Conservation (phyloP, 768 basidiomycete species). For the Daedalea quercina region DNA sequence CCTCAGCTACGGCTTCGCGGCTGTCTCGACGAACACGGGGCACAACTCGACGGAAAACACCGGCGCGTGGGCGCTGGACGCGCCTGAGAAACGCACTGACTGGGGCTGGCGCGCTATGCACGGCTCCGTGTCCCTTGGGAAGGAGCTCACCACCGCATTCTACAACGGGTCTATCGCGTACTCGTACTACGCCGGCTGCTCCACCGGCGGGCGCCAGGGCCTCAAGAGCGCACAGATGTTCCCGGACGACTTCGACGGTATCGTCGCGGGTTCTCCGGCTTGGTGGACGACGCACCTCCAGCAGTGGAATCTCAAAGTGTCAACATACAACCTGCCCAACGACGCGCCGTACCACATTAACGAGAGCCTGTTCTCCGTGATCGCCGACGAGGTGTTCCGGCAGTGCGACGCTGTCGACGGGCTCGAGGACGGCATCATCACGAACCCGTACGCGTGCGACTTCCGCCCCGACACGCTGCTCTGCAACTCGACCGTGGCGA, state of each 20-base stretch:
- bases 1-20: too few relatives aligned
- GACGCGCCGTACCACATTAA: slow-evolving; percentile 21
- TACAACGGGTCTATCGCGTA: slow-evolving; percentile 15
- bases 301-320: slow-evolving; percentile 17
- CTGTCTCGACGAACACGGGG: slow-evolving; percentile 18
- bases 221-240: slow-evolving; percentile 18
- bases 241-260: slow-evolving; percentile 27
- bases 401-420: slow-evolving; percentile 26
- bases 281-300: slow-evolving; percentile 18
- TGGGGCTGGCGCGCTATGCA: slow-evolving; percentile 23
- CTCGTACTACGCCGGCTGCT: slow-evolving; percentile 25
- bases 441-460: slow-evolving; percentile 4
- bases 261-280: slow-evolving; percentile 24
- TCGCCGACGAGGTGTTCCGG: slow-evolving; percentile 22
- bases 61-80: too few relatives aligned
- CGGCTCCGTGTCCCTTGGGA: slow-evolving; percentile 17
- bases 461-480: slow-evolving; percentile 22
- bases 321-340: slow-evolving; percentile 15
- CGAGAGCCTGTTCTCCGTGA: slow-evolving; percentile 15
- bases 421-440: slow-evolving; percentile 21
- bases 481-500: slow-evolving; percentile 15
- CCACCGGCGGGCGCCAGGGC: slow-evolving; percentile 15
- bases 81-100: slow-evolving; percentile 18
- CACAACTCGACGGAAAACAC: slow-evolving; percentile 8
- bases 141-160: slow-evolving; percentile 20